Conservation (phyloP, 306 rosid genomes). For the Prinsepia uniflora region DNA sequence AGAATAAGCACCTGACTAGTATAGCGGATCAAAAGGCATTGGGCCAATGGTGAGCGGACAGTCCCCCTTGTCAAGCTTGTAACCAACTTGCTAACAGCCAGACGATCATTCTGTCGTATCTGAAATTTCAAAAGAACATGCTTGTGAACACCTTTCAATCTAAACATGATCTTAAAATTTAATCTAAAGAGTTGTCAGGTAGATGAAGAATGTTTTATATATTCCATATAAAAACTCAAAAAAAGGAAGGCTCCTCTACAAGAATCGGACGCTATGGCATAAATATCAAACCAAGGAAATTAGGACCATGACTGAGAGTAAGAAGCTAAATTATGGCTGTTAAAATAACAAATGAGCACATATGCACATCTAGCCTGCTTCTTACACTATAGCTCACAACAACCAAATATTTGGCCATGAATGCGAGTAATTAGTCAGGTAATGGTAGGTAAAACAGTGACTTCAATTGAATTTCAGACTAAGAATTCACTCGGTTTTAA, state of each 20-base stretch:
- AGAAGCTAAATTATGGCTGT: neutral
- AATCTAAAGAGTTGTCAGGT: neutral
- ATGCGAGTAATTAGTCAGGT: neutral
- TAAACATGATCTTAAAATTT: neutral
- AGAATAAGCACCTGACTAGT: conserved; percentile 78
- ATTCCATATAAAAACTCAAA: neutral
- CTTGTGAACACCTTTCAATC: conserved; percentile 17
- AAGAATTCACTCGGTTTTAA: conserved; percentile 2
- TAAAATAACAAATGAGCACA: neutral
- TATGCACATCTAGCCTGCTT: neutral
- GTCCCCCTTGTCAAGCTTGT: conserved; percentile 96
- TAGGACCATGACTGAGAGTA: neutral
- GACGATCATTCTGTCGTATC: conserved; percentile 96
- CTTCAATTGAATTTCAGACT: neutral
- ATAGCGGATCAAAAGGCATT: conserved; percentile 90
- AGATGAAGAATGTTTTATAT: neutral
- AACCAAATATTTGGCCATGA: neutral
- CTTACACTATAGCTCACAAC: neutral
- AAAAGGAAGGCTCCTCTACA: neutral
- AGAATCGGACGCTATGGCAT: neutral
- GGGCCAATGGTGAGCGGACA: conserved; percentile 98
- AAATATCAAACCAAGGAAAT: neutral
- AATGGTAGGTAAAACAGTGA: neutral
- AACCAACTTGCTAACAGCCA: conserved; percentile 95
- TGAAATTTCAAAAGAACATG: conserved; percentile 40